A percentile compares a stretch with the other conserved stretches of the same genome.
Evolutionary conservation across 495 filamentous ascomycete genomes (phyloP).

Genomic region (Neurospora intermedia): DNA sequence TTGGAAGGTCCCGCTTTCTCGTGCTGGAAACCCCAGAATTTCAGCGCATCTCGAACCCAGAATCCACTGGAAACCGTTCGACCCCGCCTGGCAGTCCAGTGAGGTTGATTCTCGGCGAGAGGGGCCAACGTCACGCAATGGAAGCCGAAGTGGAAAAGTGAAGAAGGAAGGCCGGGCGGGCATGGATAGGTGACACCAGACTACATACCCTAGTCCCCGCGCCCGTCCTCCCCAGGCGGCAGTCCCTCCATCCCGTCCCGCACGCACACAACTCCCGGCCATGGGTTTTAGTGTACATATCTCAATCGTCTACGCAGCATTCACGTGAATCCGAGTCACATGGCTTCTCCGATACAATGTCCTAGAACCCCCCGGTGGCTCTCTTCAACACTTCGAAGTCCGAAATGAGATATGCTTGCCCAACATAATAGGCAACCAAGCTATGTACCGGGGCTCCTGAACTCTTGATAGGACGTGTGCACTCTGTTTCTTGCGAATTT

Average conservation of each 20-base stretch:
- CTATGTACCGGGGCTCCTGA: neutral
- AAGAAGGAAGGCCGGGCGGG: no score
- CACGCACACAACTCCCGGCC: neutral
- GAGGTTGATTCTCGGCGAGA: neutral
- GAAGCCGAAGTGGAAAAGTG: no score
- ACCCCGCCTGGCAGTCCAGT: neutral
- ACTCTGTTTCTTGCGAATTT: neutral
- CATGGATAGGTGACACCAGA: no score
- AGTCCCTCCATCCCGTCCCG: neutral
- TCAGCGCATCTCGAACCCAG: neutral
- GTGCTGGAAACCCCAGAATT: neutral
- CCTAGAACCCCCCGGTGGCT: neutral
- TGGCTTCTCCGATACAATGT: neutral
- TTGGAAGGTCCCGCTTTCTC: neutral
- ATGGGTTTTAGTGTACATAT: neutral
- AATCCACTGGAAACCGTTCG: neutral
- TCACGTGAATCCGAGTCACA: neutral
- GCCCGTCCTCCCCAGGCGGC: no score
- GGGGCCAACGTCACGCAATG: neutral
- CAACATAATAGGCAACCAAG: neutral
- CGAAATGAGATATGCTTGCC: neutral
- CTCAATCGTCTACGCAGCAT: neutral
- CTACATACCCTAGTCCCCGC: no score
- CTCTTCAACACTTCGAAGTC: neutral
- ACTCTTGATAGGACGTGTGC: neutral